Evolutionary conservation across 2,329 filamentous ascomycete species (phyloP).

Genomic region (Fusarium sp.): DNA sequence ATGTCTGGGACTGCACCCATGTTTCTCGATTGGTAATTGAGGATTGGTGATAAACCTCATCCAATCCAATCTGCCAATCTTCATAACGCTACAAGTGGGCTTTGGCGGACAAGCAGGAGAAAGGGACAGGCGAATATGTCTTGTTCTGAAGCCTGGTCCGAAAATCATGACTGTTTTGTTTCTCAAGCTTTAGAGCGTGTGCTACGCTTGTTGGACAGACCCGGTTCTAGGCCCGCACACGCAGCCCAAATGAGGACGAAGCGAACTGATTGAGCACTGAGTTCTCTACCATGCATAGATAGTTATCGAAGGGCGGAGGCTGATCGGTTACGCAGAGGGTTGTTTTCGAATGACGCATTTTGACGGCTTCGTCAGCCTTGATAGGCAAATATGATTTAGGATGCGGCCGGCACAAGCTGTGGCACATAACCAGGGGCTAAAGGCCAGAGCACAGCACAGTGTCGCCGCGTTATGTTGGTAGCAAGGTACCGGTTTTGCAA

Average conservation of each 20-base stretch:
- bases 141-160: background rate
- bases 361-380: conserved; percentile 26
- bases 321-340: conserved; percentile 9
- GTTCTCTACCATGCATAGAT: background rate
- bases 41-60: background rate
- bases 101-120: background rate
- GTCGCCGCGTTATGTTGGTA: conserved; percentile 3
- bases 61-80: background rate
- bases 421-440: conserved; percentile 5
- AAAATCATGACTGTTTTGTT: background rate
- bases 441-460: conserved; percentile 11
- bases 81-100: background rate
- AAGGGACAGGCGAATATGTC: background rate
- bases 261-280: background rate
- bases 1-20: background rate
- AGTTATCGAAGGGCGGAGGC: background rate
- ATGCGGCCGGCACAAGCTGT: conserved; percentile 11
- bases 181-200: background rate
- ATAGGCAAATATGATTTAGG: conserved; percentile 30
- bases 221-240: background rate
- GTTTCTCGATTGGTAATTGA: background rate
- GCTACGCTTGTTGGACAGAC: background rate
- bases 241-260: background rate
- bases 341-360: conserved; percentile 21
- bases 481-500: conserved; percentile 1